Base-by-base conservation (phyloP, 2,329 filamentous ascomycete genomes). In the Aspergillus niger region DNA sequence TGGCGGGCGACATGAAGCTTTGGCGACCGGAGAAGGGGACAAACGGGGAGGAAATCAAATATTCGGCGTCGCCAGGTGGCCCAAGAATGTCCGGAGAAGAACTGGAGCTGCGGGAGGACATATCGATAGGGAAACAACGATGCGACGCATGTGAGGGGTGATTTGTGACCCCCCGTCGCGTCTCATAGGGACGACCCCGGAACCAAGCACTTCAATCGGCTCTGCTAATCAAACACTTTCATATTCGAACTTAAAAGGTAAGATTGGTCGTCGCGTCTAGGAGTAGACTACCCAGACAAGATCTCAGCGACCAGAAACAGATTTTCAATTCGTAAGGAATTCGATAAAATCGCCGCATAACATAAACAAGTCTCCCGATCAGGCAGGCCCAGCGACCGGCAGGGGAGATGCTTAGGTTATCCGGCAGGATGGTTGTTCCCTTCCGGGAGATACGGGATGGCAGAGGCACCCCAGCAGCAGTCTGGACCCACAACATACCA, bases 71-170 rank as follows among this genome's bases (percentile, higher is more conserved):
- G 58, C 76, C 77, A 61, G 77, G 72, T 50, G 77, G 76, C 26
- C 73, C 77, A 59, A 79, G 71, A 55, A 78, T 70, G 70, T 79
- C 77, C 49, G 77, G 77, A 44, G 77, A 79, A 60, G 77, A 79
- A 65, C 71, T 78, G 55, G 68, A 59, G 62, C 70, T 77, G 65
- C 71, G 73, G 60, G 72, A 72, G 58, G 70, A 70, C 70, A 76
- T 74, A 59, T 65, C 66, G 68, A 66, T 61, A 71, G 70, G 65
- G 54, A 58, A 59, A 36, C 53, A 51, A 59, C 43, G 57, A 41
- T 60, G 58, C 55, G 63, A 59, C 38, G 26, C 56, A 57, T 58
- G 60, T n/a, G 50, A 44, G 53, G 51, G 53, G 49, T 50, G 55
- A 55, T 32, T 49, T 36, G 41, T 43, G 38, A 54, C 39, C 56